These are phyloP conservation scores for Microstegium vimineum DNA, from an alignment of 176 grass and related monocot species.

Conservation along the genomic window DNA sequence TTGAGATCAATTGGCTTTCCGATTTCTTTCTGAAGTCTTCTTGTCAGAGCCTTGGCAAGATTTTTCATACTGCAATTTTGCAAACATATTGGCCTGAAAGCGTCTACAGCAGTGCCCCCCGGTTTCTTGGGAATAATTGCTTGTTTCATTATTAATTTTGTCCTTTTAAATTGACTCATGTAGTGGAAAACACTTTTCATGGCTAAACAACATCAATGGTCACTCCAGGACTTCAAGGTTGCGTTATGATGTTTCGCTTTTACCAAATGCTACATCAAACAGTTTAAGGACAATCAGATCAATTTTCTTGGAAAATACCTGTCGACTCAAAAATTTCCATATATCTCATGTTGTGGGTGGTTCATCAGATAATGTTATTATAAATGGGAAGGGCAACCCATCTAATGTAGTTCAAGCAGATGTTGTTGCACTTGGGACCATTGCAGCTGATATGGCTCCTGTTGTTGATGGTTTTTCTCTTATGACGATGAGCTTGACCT, in stretches of 20 bases:
- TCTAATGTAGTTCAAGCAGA: slow-evolving; percentile 39
- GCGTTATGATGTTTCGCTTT: neutral
- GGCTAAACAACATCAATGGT: slow-evolving; percentile 21
- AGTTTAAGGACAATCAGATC: slow-evolving; percentile 16
- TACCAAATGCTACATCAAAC: slow-evolving; percentile 6
- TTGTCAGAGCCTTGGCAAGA: neutral
- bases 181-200: slow-evolving; percentile 19
- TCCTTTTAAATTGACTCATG: slow-evolving; percentile 9
- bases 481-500: slow-evolving; percentile 68
- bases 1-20: neutral
- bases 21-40: neutral
- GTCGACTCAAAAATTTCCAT: slow-evolving; percentile 17
- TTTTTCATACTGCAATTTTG: too few species aligned
- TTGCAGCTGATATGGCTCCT: slow-evolving; percentile 64
- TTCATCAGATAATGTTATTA: slow-evolving; percentile 15
- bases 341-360: slow-evolving; percentile 23
- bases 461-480: slow-evolving; percentile 50
- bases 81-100: too few species aligned
- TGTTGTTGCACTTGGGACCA: slow-evolving; percentile 46
- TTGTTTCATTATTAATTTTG: slow-evolving; percentile 12
- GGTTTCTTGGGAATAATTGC: neutral
- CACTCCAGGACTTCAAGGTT: slow-evolving; percentile 16
- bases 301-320: slow-evolving; percentile 16
- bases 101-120: too few species aligned
- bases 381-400: slow-evolving; percentile 28